Percentiles rank a stretch among this genome's conserved stretches.
phyloP scores from a whole-genome alignment of 768 basidiomycete genomes.

The Mycena chlorophos region DNA sequence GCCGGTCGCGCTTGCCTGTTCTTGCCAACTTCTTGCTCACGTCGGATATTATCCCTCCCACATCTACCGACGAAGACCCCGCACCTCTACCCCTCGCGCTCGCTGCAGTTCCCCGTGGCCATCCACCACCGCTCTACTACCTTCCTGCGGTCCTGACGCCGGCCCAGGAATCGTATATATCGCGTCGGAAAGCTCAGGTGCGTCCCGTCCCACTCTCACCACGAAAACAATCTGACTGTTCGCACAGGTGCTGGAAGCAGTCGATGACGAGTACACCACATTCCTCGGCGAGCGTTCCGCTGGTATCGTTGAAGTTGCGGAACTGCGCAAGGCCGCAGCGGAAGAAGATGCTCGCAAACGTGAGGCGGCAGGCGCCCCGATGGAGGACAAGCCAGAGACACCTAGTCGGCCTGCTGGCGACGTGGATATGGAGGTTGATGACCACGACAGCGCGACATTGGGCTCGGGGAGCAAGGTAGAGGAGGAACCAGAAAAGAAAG shows the following conservation, averaged over 20 bases:
- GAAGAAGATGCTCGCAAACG: constrained; percentile 60
- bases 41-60: constrained; percentile 60
- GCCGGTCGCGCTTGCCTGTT: constrained; percentile 67
- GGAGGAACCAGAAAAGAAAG: constrained; percentile 49
- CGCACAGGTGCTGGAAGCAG: constrained; percentile 57
- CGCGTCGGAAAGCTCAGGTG: constrained; percentile 64
- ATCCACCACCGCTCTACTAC: constrained; percentile 78
- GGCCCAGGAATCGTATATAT: constrained; percentile 68
- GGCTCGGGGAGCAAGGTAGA: constrained; percentile 34
- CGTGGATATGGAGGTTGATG: constrained; percentile 39
- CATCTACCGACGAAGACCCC: constrained; percentile 32
- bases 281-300: constrained; percentile 62
- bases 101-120: constrained; percentile 55
- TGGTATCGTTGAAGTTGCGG: constrained; percentile 62
- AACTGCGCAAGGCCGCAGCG: constrained; percentile 62
- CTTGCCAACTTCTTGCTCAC: constrained; percentile 76
- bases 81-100: constrained; percentile 39
- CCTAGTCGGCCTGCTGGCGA: constrained; percentile 27
- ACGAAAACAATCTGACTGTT: background rate
- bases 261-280: constrained; percentile 65
- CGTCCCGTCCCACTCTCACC: constrained; percentile 15
- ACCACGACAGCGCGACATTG: constrained; percentile 31
- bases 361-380: constrained; percentile 1
- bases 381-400: constrained; percentile 15
- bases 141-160: constrained; percentile 69